Percentiles rank a stretch among this genome's conserved stretches.
Conservation (phyloP, 345 rosid genomes). For the Salix caprea region DNA sequence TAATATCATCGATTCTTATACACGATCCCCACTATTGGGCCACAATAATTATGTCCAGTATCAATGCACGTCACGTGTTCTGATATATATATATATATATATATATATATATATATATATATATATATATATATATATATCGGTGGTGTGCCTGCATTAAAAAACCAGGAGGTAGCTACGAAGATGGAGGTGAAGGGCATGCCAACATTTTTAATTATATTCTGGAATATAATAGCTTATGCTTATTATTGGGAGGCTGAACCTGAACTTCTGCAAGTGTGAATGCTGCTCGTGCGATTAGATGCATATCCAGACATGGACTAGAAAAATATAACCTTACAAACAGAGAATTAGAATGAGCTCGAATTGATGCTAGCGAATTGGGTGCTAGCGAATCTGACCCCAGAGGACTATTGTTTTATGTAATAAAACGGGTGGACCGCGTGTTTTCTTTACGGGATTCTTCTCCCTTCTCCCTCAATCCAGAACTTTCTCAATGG, state of each 20-base stretch:
- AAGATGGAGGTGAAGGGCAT: constrained; percentile 47
- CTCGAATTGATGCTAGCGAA: too few species aligned
- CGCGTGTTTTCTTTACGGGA: neutral
- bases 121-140: too few species aligned
- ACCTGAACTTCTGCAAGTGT: neutral
- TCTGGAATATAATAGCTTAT: too few species aligned
- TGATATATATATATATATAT: too few species aligned
- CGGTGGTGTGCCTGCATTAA: too few species aligned
- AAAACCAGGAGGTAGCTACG: constrained; percentile 22
- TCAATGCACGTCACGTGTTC: neutral
- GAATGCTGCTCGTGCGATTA: neutral
- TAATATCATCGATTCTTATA: too few species aligned
- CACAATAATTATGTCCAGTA: too few species aligned
- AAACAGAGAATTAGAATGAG: neutral
- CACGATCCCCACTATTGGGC: too few species aligned
- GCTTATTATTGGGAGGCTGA: neutral
- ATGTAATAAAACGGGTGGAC: neutral
- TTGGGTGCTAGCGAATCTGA: too few species aligned
- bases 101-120: too few species aligned
- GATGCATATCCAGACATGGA: constrained; percentile 1
- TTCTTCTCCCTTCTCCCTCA: neutral
- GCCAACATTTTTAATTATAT: constrained; percentile 33
- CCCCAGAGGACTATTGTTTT: neutral
- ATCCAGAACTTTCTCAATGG: neutral
- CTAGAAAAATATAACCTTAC: neutral